Percentiles rank a stretch among this genome's conserved stretches.
Conservation (phyloP, 768 basidiomycete species). For the Phylloporus rhodoxanthus region DNA sequence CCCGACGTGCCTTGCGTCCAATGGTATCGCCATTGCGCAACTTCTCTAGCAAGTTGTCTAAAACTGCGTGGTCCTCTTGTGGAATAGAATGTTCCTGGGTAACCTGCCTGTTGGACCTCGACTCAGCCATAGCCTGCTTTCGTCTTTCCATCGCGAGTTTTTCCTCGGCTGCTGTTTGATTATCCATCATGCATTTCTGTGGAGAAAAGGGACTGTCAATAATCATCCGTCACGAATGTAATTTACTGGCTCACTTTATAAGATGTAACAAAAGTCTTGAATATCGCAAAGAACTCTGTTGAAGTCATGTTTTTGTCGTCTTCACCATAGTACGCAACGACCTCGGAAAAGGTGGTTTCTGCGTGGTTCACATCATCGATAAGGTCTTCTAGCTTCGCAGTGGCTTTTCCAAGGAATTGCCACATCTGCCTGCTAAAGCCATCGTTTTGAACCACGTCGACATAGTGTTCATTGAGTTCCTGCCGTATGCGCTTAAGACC, state of each 20-base stretch:
- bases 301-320: constrained; percentile 83
- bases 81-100: constrained; percentile 36
- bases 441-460: constrained; percentile 64
- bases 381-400: constrained; percentile 71
- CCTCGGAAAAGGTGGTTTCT: constrained; percentile 76
- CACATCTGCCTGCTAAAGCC: constrained; percentile 90
- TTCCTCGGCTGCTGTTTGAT: constrained; percentile 69
- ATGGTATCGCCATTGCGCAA: constrained; percentile 65
- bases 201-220: constrained; percentile 7
- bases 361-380: constrained; percentile 84
- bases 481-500: constrained; percentile 75
- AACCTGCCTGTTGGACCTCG: constrained; percentile 50
- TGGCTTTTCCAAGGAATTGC: constrained; percentile 76
- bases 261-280: constrained; percentile 94
- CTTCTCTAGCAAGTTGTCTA: constrained; percentile 69
- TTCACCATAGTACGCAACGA: constrained; percentile 88
- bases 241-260: constrained; percentile 55
- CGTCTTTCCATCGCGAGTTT: constrained; percentile 62
- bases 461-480: constrained; percentile 76
- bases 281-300: constrained; percentile 91
- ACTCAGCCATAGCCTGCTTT: constrained; percentile 59
- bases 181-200: constrained; percentile 85
- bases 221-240: neutral
- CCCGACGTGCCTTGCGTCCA: constrained; percentile 49
- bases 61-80: constrained; percentile 51